A percentile compares a stretch with the other conserved stretches of the same genome.
Conservation (phyloP, 179 eudicot species). For the Actinidia arguta region DNA sequence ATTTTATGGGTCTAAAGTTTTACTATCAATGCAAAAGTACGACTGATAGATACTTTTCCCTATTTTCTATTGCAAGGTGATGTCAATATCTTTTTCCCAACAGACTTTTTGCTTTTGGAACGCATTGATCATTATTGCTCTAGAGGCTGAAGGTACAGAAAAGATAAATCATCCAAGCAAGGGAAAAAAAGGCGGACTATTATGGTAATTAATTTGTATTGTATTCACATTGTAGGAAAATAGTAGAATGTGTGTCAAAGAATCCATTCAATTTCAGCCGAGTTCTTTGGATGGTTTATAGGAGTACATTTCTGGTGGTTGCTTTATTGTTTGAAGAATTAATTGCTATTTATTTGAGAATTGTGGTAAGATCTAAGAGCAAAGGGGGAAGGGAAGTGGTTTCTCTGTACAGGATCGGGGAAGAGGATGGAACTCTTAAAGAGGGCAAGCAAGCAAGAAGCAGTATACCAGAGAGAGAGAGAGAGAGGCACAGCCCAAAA, state of each 20-base stretch:
- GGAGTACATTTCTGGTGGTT: too few relatives aligned
- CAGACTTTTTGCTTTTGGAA: constrained; percentile 94
- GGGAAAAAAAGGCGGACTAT: constrained; percentile 83
- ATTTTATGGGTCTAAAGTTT: neutral
- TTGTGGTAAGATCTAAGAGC: too few relatives aligned
- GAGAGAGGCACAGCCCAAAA: too few relatives aligned
- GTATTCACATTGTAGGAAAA: neutral
- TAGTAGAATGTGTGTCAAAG: neutral
- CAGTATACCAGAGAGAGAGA: too few relatives aligned
- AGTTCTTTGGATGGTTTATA: too few relatives aligned
- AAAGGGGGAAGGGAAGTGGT: too few relatives aligned
- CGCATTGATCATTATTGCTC: constrained; percentile 88
- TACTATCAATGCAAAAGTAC: neutral
- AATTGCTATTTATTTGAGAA: too few relatives aligned
- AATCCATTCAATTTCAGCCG: neutral
- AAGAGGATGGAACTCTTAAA: too few relatives aligned
- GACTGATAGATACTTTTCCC: neutral
- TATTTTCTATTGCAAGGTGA: constrained; percentile 71
- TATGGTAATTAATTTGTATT: constrained; percentile 50
- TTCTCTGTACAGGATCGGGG: too few relatives aligned
- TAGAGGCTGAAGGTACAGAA: constrained; percentile 56
- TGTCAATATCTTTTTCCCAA: constrained; percentile 97
- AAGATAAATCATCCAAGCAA: constrained; percentile 50
- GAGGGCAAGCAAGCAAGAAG: too few relatives aligned
- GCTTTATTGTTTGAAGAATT: too few relatives aligned